These are phyloP conservation scores for Colletotrichum acutatum DNA, from an alignment of 2,329 filamentous ascomycete genomes.

Conservation along the genomic window DNA sequence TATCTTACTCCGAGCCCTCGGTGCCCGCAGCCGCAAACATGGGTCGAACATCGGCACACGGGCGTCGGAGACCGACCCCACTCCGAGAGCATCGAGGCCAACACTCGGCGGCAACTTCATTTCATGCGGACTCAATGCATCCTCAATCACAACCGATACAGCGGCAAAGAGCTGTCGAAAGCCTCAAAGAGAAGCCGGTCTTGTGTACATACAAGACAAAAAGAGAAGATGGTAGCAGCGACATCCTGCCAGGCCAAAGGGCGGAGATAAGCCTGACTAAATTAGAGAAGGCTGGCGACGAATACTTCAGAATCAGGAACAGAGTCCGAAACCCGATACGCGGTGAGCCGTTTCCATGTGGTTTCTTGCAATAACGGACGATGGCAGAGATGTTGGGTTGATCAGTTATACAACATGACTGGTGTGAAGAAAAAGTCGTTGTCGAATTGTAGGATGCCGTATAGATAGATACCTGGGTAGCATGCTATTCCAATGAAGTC, in stretches of 20 bases:
- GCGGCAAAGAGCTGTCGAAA: not conserved
- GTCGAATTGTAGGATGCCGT: not conserved
- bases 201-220: not conserved
- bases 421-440: not conserved
- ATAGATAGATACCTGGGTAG: not conserved
- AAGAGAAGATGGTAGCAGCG: not conserved
- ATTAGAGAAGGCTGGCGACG: constrained; percentile 4
- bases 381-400: not conserved
- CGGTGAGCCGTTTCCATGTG: not conserved
- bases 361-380: not conserved
- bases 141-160: not conserved
- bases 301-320: constrained; percentile 8
- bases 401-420: not conserved
- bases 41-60: not conserved
- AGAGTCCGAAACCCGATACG: not conserved
- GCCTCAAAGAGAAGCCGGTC: not conserved
- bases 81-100: not conserved
- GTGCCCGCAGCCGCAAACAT: not conserved
- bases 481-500: not conserved
- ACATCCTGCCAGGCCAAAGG: not conserved
- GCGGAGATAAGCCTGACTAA: not conserved
- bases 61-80: not conserved
- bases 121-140: not conserved
- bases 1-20: not conserved
- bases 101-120: not conserved